Conservation (phyloP, 2,329 filamentous ascomycete genomes). For the Fusarium fracticaudum region DNA sequence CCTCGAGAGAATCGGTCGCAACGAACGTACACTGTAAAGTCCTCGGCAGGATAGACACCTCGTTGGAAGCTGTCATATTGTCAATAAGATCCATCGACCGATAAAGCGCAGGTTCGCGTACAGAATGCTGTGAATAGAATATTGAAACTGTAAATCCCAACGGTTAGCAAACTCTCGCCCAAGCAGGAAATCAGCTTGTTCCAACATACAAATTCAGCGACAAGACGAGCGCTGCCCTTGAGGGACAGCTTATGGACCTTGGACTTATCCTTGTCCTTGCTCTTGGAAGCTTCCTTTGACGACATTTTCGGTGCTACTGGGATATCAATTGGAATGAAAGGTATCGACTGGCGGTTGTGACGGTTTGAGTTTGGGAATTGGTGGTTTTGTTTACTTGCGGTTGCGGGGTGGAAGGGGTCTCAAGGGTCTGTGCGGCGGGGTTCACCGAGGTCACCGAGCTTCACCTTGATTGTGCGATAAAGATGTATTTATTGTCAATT, state of each 20-base stretch:
- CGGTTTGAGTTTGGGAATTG: conserved; percentile 1
- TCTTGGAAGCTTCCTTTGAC: conserved; percentile 44
- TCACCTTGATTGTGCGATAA: conserved; percentile 6
- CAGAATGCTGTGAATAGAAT: conserved; percentile 97
- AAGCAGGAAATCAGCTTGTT: background rate
- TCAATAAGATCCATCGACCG: background rate
- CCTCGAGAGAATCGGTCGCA: background rate
- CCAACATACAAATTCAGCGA: conserved; percentile 90
- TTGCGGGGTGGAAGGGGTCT: conserved; percentile 40
- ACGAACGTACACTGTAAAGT: conserved; percentile 83
- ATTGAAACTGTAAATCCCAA: conserved; percentile 76
- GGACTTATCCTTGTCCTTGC: conserved; percentile 71
- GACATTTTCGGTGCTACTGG: conserved; percentile 38
- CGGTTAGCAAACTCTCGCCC: conserved; percentile 27
- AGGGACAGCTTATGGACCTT: conserved; percentile 96
- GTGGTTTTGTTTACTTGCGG: conserved; percentile 43
- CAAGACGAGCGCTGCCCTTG: conserved; percentile 84
- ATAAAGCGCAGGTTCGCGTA: conserved; percentile 50
- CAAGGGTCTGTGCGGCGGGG: conserved; percentile 40
- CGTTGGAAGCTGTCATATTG: conserved; percentile 76
- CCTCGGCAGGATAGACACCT: conserved; percentile 88
- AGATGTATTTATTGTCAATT: background rate
- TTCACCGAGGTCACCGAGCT: conserved; percentile 37
- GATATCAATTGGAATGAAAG: background rate
- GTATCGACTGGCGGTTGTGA: background rate